Conservation (phyloP, 2,329 filamentous ascomycete species). For the Fusarium globosum region DNA sequence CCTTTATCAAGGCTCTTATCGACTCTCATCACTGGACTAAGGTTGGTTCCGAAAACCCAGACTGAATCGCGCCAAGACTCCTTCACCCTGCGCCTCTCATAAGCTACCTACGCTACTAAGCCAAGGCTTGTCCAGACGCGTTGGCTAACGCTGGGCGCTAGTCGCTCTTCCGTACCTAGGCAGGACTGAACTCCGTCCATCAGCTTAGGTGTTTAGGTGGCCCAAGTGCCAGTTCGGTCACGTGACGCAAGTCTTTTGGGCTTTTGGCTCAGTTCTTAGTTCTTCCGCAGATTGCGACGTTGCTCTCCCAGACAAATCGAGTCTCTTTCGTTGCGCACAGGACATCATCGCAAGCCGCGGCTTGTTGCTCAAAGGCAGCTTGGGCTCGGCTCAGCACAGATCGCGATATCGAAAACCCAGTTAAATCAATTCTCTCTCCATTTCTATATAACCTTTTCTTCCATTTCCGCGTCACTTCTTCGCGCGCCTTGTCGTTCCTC, state of each 20-base stretch:
- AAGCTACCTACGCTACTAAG: background rate
- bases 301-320: constrained; percentile 42
- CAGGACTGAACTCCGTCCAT: constrained; percentile 15
- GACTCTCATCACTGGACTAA: background rate
- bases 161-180: background rate
- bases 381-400: constrained; percentile 40
- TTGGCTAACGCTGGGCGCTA: constrained; percentile 4
- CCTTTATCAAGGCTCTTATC: background rate
- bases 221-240: constrained; percentile 21
- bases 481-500: constrained; percentile 34
- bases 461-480: constrained; percentile 5
- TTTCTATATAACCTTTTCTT: background rate
- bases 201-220: constrained; percentile 39
- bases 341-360: constrained; percentile 47
- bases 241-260: constrained; percentile 37
- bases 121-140: constrained; percentile 20
- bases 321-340: constrained; percentile 44
- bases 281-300: constrained; percentile 44
- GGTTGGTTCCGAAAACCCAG: background rate
- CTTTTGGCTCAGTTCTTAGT: constrained; percentile 42
- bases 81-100: background rate
- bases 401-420: constrained; percentile 34
- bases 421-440: background rate
- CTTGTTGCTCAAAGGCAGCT: constrained; percentile 47
- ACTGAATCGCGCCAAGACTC: constrained; percentile 4